Evolutionary conservation across 2,329 filamentous ascomycete genomes (phyloP).

Genomic region (Monosporascus sp.): DNA sequence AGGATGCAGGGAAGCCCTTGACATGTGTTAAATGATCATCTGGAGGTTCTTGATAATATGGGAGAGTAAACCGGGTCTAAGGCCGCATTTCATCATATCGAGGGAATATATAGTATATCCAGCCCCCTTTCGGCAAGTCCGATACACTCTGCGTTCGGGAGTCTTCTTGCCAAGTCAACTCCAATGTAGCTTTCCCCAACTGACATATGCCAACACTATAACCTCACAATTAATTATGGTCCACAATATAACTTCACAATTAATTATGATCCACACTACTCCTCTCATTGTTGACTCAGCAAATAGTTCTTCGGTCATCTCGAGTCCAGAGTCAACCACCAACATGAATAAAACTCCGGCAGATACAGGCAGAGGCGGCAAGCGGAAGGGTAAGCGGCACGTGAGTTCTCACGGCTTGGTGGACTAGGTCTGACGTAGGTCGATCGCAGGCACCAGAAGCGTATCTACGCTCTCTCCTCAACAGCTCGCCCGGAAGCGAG

Average conservation of each 20-base stretch:
- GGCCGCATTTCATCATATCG: too few relatives aligned
- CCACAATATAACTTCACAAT: neutral
- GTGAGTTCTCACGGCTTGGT: too few relatives aligned
- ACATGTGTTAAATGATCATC: too few relatives aligned
- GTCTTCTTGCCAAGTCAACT: too few relatives aligned
- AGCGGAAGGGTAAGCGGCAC: conserved; percentile 25
- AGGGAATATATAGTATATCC: too few relatives aligned
- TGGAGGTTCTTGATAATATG: too few relatives aligned
- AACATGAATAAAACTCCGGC: conserved; percentile 19
- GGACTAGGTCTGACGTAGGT: neutral
- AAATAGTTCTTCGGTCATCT: conserved; percentile 7
- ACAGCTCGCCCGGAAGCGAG: conserved; percentile 83
- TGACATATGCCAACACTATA: too few relatives aligned
- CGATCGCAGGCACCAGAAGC: conserved; percentile 56
- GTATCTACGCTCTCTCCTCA: conserved; percentile 84
- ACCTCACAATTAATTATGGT: conserved; percentile 6
- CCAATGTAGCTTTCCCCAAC: too few relatives aligned
- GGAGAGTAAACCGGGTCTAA: too few relatives aligned
- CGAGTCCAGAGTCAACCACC: conserved; percentile 10
- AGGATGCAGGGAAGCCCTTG: too few relatives aligned
- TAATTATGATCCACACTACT: conserved; percentile 9
- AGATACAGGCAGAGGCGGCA: conserved; percentile 19
- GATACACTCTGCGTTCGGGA: too few relatives aligned
- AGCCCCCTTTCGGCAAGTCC: too few relatives aligned
- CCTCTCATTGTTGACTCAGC: conserved; percentile 2